These are phyloP conservation scores for Clonostachys rhizophaga DNA, from an alignment of 2,329 filamentous ascomycete genomes.

Conservation along the genomic window DNA sequence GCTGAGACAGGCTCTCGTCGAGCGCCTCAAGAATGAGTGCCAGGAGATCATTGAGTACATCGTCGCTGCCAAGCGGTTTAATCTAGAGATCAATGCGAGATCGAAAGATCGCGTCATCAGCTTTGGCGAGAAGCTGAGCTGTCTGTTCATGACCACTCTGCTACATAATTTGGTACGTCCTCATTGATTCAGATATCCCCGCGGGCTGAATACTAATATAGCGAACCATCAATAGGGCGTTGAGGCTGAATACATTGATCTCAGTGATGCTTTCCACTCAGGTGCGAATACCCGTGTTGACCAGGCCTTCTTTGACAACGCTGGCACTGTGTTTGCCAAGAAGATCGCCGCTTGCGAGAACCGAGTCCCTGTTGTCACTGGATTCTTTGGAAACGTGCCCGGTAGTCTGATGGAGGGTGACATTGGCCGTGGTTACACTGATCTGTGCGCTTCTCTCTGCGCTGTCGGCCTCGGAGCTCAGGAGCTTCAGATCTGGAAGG, in stretches of 20 bases:
- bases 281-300: conserved; percentile 56
- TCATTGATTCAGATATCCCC: conserved; percentile 16
- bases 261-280: conserved; percentile 76
- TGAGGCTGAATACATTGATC: conserved; percentile 83
- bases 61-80: conserved; percentile 58
- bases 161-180: conserved; percentile 54
- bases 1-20: conserved; percentile 54
- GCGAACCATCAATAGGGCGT: conserved; percentile 48
- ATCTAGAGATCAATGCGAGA: conserved; percentile 71
- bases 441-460: conserved; percentile 87
- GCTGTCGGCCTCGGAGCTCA: conserved; percentile 83
- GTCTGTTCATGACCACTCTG: conserved; percentile 82
- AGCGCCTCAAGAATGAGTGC: conserved; percentile 74
- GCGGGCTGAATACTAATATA: conserved; percentile 13
- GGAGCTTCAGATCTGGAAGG: conserved; percentile 98
- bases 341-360: conserved; percentile 62
- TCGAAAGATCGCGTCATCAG: conserved; percentile 87
- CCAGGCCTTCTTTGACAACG: conserved; percentile 64
- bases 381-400: conserved; percentile 91
- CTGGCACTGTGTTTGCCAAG: conserved; percentile 55
- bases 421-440: conserved; percentile 93
- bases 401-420: conserved; percentile 84
- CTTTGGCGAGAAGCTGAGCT: conserved; percentile 94
- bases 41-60: conserved; percentile 73
- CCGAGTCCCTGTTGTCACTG: conserved; percentile 76